Conservation (phyloP, 192 early-diverging fungal genomes). For the Backusella tarrabulga region DNA sequence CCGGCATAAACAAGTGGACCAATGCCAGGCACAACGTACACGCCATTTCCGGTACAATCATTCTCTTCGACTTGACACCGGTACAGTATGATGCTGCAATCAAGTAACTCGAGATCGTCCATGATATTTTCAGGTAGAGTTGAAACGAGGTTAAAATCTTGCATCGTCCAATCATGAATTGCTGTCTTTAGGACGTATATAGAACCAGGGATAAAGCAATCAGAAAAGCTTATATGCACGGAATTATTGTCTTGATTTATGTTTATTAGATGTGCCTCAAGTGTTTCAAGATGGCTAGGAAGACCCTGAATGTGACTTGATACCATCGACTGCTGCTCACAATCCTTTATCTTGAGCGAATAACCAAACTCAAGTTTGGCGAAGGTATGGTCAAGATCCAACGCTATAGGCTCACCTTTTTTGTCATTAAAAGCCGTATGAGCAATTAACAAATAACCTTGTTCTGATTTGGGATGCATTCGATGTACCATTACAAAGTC, state of each 20-base stretch:
- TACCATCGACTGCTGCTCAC: constrained; percentile 20
- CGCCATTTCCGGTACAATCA: constrained; percentile 77
- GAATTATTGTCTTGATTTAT: constrained; percentile 52
- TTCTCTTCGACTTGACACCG: constrained; percentile 84
- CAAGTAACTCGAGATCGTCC: constrained; percentile 53
- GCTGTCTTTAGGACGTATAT: constrained; percentile 68
- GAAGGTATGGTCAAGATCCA: constrained; percentile 56
- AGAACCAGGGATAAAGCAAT: constrained; percentile 82
- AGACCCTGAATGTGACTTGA: constrained; percentile 40
- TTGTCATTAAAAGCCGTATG: constrained; percentile 75
- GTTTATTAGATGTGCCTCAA: constrained; percentile 43
- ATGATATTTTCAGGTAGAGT: constrained; percentile 64
- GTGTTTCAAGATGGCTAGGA: constrained; percentile 43
- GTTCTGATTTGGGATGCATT: constrained; percentile 82
- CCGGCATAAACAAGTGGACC: constrained; percentile 87
- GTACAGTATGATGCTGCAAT: constrained; percentile 85
- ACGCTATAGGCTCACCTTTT: constrained; percentile 47
- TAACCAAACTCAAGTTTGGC: constrained; percentile 57
- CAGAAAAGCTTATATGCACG: constrained; percentile 58
- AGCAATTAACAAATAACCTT: constrained; percentile 92
- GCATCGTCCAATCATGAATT: constrained; percentile 47
- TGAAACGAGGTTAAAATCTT: constrained; percentile 55
- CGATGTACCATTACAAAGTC: constrained; percentile 94
- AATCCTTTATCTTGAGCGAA: constrained; percentile 44
- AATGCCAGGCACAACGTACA: constrained; percentile 87